Evolutionary conservation across 768 basidiomycete genomes (phyloP).

Genomic region (Paxillus ammoniavirescens): DNA sequence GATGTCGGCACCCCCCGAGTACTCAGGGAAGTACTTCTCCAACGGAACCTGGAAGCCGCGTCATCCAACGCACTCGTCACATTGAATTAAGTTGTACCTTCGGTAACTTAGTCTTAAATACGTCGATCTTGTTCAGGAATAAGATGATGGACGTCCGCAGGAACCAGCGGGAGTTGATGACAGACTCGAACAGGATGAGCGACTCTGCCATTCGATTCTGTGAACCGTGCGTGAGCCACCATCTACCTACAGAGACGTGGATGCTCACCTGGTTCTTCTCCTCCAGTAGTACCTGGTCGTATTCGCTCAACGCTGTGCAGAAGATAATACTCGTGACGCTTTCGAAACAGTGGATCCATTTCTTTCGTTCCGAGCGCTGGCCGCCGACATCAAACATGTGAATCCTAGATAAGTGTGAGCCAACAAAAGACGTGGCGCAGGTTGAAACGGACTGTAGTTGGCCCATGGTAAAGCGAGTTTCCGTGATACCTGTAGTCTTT

Average conservation of each 20-base stretch:
- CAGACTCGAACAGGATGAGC: constrained; percentile 69
- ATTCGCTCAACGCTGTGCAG: constrained; percentile 72
- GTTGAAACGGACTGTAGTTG: constrained; percentile 48
- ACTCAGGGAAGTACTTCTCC: constrained; percentile 83
- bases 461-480: constrained; percentile 79
- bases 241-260: background rate
- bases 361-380: constrained; percentile 78
- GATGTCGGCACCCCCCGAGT: constrained; percentile 84
- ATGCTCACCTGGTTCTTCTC: constrained; percentile 38
- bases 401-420: constrained; percentile 32
- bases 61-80: background rate
- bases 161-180: constrained; percentile 83
- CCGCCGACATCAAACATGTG: constrained; percentile 82
- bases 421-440: background rate
- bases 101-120: constrained; percentile 73
- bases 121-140: constrained; percentile 71
- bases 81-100: constrained; percentile 31
- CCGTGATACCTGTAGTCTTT: constrained; percentile 88
- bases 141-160: constrained; percentile 63
- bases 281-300: constrained; percentile 70
- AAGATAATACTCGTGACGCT: constrained; percentile 81
- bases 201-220: constrained; percentile 79
- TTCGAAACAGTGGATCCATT: constrained; percentile 81
- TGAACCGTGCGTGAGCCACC: background rate
- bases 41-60: constrained; percentile 53